Conservation (phyloP, 345 rosid genomes). For the Brassica juncea region DNA sequence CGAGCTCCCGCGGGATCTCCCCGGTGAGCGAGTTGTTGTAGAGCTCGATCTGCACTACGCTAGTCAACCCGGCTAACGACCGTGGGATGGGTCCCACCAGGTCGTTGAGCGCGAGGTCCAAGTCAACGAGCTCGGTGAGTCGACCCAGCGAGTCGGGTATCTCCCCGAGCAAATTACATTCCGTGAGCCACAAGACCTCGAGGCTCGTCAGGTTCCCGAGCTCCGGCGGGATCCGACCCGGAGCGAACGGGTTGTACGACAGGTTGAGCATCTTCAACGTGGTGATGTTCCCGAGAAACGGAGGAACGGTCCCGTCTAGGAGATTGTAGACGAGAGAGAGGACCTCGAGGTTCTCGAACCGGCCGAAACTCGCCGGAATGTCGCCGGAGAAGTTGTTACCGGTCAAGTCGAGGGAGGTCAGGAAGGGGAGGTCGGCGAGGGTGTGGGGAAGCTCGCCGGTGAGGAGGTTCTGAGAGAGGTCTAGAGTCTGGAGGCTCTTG, state of each 20-base stretch:
- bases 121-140: conserved; percentile 66
- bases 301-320: conserved; percentile 68
- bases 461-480: conserved; percentile 77
- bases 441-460: conserved; percentile 66
- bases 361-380: conserved; percentile 66
- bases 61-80: conserved; percentile 61
- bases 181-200: conserved; percentile 90
- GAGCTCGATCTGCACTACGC: conserved; percentile 85
- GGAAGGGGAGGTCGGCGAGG: conserved; percentile 56
- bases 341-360: conserved; percentile 74
- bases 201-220: conserved; percentile 76
- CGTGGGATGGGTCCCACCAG: conserved; percentile 68
- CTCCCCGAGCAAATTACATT: conserved; percentile 74
- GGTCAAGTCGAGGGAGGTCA: conserved; percentile 65
- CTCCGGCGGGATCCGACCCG: conserved; percentile 82
- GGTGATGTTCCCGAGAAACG: conserved; percentile 63
- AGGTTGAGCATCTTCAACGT: conserved; percentile 74
- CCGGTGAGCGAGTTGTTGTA: conserved; percentile 93
- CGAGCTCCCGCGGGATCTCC: conserved; percentile 57
- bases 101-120: conserved; percentile 79
- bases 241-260: conserved; percentile 81
- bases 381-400: conserved; percentile 91
- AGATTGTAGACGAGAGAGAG: conserved; percentile 78
- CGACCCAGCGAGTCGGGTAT: conserved; percentile 85
- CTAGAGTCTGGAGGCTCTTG: conserved; percentile 58